Evolutionary conservation across 148 eudicot species (phyloP).

Genomic region (Bassia scoparia): DNA sequence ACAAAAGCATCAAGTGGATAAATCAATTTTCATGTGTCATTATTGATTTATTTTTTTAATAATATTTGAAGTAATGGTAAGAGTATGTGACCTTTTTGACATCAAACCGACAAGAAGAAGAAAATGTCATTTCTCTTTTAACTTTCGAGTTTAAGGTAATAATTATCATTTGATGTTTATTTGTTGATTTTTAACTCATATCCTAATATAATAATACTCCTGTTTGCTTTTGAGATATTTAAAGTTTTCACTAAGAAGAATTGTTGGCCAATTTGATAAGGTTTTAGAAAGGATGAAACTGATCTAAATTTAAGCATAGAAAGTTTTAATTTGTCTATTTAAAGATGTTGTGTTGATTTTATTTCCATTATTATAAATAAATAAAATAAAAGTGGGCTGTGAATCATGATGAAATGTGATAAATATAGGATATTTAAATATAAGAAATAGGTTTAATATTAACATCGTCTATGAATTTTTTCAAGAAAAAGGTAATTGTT

Average conservation of each 20-base stretch:
- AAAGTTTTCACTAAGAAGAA: too few relatives aligned
- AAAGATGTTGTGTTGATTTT: neutral
- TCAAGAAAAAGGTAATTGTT: too few relatives aligned
- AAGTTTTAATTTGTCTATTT: neutral
- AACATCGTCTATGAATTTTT: too few relatives aligned
- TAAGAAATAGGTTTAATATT: too few relatives aligned
- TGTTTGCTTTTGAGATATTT: neutral
- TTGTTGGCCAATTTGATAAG: constrained; percentile 1
- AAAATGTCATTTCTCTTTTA: neutral
- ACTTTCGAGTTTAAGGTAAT: too few relatives aligned
- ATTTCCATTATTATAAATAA: neutral
- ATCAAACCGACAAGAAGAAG: constrained; percentile 27
- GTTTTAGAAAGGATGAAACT: neutral
- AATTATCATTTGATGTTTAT: too few relatives aligned
- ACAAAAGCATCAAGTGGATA: neutral
- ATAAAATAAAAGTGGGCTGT: neutral
- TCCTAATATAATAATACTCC: neutral
- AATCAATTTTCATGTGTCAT: neutral
- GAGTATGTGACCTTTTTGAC: constrained; percentile 28
- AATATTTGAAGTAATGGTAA: too few relatives aligned
- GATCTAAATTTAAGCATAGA: neutral
- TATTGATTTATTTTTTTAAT: neutral
- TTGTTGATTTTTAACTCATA: too few relatives aligned
- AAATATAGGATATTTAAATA: too few relatives aligned
- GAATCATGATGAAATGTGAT: neutral